Percentiles rank a stretch among this genome's conserved stretches.
Evolutionary conservation across 78 protist genomes (phyloP).

Genomic region (Anaeramoeba ignava): DNA sequence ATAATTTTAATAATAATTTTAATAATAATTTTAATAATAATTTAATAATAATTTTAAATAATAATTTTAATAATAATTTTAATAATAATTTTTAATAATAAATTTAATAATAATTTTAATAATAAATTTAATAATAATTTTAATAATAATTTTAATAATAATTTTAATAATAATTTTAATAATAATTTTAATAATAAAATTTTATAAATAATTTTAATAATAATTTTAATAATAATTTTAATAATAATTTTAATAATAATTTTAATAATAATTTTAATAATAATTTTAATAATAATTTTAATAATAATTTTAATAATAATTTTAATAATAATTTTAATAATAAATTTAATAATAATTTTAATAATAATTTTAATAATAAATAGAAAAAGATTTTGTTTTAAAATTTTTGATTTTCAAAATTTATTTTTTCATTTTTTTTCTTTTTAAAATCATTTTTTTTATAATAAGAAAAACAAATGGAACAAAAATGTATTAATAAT

Average conservation of each 20-base stretch:
- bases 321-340: constrained; percentile 1
- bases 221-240: not conserved
- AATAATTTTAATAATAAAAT: not conserved
- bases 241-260: not conserved
- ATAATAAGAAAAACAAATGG: not conserved
- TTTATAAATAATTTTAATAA: not conserved
- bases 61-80: not conserved
- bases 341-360: not conserved
- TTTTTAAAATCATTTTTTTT: not conserved
- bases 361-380: not conserved
- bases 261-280: not conserved
- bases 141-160: not conserved
- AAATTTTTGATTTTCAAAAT: not conserved
- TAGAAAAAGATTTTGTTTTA: not conserved
- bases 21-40: not conserved
- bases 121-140: not conserved
- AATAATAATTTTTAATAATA: not conserved
- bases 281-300: not conserved
- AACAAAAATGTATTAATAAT: not conserved
- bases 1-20: not conserved
- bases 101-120: not conserved
- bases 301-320: not conserved
- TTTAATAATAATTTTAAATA: not conserved
- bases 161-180: not conserved
- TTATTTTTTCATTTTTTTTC: constrained; percentile 1